phyloP scores from a whole-genome alignment of 345 rosid species.

The Melastoma malabathricum region DNA sequence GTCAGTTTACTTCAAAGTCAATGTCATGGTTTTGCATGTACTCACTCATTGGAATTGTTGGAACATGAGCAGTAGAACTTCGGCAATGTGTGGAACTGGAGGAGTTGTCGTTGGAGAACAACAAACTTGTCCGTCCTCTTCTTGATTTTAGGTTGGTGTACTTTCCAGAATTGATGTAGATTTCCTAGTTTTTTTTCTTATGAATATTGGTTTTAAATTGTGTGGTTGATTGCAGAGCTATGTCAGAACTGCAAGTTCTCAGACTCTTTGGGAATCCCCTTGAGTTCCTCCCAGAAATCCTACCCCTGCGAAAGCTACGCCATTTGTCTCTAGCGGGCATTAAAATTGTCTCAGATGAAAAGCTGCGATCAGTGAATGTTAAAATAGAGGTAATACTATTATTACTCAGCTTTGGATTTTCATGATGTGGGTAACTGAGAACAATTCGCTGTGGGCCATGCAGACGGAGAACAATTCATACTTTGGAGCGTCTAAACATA shows the following conservation, averaged over 20 bases:
- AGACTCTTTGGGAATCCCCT: conserved; percentile 94
- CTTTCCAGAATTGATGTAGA: conserved; percentile 4
- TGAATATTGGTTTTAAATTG: conserved; percentile 6
- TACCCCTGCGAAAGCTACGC: conserved; percentile 78
- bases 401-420: conserved; percentile 1
- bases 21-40: conserved; percentile 3
- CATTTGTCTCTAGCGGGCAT: conserved; percentile 89
- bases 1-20: background rate
- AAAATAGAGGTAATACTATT: conserved; percentile 65
- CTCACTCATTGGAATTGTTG: conserved; percentile 15
- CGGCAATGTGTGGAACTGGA: conserved; percentile 70
- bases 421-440: conserved; percentile 1
- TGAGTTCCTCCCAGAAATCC: conserved; percentile 94
- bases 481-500: conserved; percentile 88
- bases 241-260: conserved; percentile 73
- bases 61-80: conserved; percentile 60
- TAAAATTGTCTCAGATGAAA: conserved; percentile 83
- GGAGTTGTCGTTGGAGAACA: conserved; percentile 90
- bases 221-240: conserved; percentile 52
- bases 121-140: conserved; percentile 89
- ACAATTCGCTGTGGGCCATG: conserved; percentile 15
- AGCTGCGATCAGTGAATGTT: conserved; percentile 76
- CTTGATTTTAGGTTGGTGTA: conserved; percentile 91
- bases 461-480: conserved; percentile 92
- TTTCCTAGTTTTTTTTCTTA: conserved; percentile 7